These are phyloP conservation scores for Arachis hypogaea DNA, from an alignment of 306 rosid genomes.

Conservation along the genomic window DNA sequence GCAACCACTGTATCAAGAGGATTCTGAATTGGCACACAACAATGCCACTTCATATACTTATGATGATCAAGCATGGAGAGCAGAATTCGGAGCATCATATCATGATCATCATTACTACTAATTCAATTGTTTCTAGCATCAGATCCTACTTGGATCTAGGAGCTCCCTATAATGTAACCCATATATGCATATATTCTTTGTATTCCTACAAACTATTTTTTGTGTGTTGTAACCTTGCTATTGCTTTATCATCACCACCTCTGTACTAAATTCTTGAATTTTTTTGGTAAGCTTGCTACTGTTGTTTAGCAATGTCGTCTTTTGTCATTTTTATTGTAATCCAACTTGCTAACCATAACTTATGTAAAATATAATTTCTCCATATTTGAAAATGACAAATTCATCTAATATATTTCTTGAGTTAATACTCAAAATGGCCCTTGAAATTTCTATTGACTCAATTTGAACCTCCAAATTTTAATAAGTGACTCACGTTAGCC, in stretches of 20 bases:
- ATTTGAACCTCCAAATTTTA: too few relatives aligned
- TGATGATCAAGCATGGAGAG: conserved; percentile 95
- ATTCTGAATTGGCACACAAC: conserved; percentile 46
- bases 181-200: neutral
- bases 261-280: neutral
- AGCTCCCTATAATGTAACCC: neutral
- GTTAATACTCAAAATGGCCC: too few relatives aligned
- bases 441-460: too few relatives aligned
- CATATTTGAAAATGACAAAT: too few relatives aligned
- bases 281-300: neutral
- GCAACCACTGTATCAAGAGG: conserved; percentile 64
- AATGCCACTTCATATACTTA: conserved; percentile 51
- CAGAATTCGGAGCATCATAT: conserved; percentile 91
- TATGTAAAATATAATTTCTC: too few relatives aligned
- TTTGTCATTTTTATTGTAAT: too few relatives aligned
- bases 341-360: too few relatives aligned
- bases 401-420: too few relatives aligned
- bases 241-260: conserved; percentile 6
- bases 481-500: too few relatives aligned
- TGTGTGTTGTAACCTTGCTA: conserved; percentile 13
- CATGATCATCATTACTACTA: conserved; percentile 78
- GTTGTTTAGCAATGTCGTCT: too few relatives aligned
- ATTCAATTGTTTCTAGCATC: conserved; percentile 15
- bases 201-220: conserved; percentile 2
- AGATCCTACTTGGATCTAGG: conserved; percentile 53